Evolutionary conservation across 2,329 filamentous ascomycete species (phyloP).

Genomic region (Sordariomycetes sp.): DNA sequence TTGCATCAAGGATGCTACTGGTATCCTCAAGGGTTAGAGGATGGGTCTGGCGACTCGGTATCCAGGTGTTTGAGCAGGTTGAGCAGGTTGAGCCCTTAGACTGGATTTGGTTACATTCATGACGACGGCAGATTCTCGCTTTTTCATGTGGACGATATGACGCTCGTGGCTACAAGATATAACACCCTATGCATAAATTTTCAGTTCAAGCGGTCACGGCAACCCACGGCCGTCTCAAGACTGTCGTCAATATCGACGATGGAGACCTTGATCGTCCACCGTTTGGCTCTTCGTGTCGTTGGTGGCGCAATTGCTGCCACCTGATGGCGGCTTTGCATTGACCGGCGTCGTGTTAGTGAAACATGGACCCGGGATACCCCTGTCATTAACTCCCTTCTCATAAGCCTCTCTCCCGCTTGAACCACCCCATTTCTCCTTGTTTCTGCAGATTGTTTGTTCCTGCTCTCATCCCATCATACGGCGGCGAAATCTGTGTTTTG

Average conservation of each 20-base stretch:
- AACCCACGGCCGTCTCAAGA: too few relatives aligned
- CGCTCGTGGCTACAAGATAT: too few relatives aligned
- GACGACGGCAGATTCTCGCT: not conserved
- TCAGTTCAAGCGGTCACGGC: too few relatives aligned
- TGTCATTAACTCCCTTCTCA: not conserved
- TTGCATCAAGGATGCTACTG: constrained; percentile 34
- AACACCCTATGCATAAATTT: too few relatives aligned
- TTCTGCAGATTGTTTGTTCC: not conserved
- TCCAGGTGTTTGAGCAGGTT: not conserved
- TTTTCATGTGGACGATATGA: too few relatives aligned
- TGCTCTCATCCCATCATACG: not conserved
- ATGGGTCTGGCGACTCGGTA: not conserved
- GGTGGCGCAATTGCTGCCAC: not conserved
- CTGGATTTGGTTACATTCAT: not conserved
- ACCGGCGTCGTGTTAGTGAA: not conserved
- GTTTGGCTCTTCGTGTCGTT: not conserved
- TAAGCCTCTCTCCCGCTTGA: not conserved
- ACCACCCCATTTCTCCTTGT: not conserved
- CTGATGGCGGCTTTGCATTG: not conserved
- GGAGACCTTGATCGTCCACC: not conserved
- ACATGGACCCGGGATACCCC: not conserved
- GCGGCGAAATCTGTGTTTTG: not conserved
- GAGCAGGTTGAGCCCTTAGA: not conserved
- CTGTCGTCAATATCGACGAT: too few relatives aligned
- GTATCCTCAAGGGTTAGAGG: constrained; percentile 17